Evolutionary conservation across 805 yeast species (phyloP), one percentile per base, ranked within the genome.

Genomic region (Brettanomyces sp.): DNA sequence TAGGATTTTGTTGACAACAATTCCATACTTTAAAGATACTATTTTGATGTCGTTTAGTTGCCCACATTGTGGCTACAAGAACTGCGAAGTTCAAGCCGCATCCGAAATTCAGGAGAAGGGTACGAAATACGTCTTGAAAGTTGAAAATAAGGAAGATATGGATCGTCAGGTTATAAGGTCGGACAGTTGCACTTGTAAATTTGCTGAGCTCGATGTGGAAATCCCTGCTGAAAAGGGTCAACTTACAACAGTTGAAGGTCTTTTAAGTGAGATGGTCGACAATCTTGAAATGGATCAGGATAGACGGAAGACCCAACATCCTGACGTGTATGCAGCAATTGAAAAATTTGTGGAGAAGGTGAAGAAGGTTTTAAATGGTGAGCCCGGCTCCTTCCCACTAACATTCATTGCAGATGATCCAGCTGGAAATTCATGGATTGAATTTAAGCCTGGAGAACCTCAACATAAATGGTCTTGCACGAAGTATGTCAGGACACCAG

Each of bases 401-500:
- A 85, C 95, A 0, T 74, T 91, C 42, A 71, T 74, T 23, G 68
- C 88, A 9, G 96, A 90, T 63, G 99, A 93, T 64, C 97, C 99
- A 28, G 77, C 96, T 1, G 99, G 99, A 13, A 93, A 93, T 69
- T 91, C 98, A 4, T 93, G 97, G 95, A 80, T 93, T 45, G 96
- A 87, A 60, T 87, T 74, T 62, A 65, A 77, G 49, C 96, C 96
- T 18, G 90, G 86, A 49, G 96, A 88, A 62, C 74, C 95, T 4
- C 71, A 84, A 35, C 95, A 87, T 65, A 88, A 90, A 64, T 91
- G 96, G 96, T 75, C 93, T 24, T 84, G 80, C 64, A 70, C 74
- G 33, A 90, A 87, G 57, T 93, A 90, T 62, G 66, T 74, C 54
- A 79, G 99, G 65, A 77, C 93, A 1, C 88, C 87, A 39, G 95